phyloP scores from a whole-genome alignment of 495 filamentous ascomycete genomes.

The Xylaria grammica region DNA sequence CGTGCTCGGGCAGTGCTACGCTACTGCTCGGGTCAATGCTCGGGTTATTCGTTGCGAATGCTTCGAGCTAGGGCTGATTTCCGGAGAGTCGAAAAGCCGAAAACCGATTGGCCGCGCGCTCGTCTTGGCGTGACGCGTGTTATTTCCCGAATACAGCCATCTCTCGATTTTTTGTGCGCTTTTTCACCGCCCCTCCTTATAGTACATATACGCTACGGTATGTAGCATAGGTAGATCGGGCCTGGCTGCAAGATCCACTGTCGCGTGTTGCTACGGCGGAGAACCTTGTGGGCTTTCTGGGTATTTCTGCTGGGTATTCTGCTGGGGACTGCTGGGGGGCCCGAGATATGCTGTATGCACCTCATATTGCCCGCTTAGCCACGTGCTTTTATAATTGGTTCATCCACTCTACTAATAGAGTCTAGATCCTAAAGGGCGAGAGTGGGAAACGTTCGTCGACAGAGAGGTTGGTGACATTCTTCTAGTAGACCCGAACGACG shows the following conservation, averaged over 20 bases:
- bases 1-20: no score
- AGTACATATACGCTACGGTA: no score
- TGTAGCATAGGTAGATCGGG: not conserved
- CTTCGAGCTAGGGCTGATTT: not conserved
- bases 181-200: not conserved
- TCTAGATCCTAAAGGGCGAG: not conserved
- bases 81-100: not conserved
- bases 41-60: no score
- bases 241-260: conserved; percentile 14
- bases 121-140: not conserved
- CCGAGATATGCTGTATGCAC: conserved; percentile 14
- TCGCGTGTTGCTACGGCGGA: conserved; percentile 17
- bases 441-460: no score
- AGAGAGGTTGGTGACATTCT: no score
- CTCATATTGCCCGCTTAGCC: conserved; percentile 16
- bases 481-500: no score
- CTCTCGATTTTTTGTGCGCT: not conserved
- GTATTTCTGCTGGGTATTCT: no score
- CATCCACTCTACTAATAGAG: no score
- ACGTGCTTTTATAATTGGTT: conserved; percentile 21
- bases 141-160: not conserved
- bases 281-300: not conserved
- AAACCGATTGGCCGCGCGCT: conserved; percentile 5
- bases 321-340: no score
- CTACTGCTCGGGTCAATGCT: no score